Evolutionary conservation across 1,284 basidiomycete genomes (phyloP).

Genomic region (Tilletia indica): DNA sequence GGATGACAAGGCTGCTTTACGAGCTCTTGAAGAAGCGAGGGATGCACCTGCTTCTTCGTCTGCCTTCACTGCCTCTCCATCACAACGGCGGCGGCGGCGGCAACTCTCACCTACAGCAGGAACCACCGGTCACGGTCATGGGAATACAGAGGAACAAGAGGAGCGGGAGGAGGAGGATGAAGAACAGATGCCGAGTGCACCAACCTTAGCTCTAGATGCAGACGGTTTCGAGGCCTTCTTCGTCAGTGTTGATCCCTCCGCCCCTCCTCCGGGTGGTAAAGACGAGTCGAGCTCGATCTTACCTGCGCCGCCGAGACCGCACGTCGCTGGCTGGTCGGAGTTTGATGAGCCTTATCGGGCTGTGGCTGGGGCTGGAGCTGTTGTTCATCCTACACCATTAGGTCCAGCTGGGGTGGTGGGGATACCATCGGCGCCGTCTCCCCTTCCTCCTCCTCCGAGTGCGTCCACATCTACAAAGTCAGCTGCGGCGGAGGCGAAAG

Average conservation of each 20-base stretch:
- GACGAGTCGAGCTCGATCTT: background rate
- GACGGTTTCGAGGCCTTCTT: constrained; percentile 12
- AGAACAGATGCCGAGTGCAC: background rate
- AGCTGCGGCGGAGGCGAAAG: background rate
- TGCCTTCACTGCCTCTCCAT: background rate
- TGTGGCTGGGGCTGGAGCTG: background rate
- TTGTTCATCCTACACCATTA: background rate
- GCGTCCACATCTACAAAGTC: background rate
- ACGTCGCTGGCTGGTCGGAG: background rate
- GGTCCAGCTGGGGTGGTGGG: no score
- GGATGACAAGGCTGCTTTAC: constrained; percentile 12
- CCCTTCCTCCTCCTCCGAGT: background rate
- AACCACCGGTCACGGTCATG: no score
- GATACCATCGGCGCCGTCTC: no score
- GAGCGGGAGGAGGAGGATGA: no score
- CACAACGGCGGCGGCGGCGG: no score
- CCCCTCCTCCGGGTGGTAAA: no score
- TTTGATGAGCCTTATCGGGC: constrained; percentile 18
- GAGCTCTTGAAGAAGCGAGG: background rate
- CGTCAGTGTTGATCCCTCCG: no score
- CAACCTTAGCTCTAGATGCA: background rate
- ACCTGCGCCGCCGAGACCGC: constrained; percentile 15
- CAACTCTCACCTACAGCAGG: no score
- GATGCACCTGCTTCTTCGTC: constrained; percentile 3
- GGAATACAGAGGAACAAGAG: no score